phyloP scores from a whole-genome alignment of 768 basidiomycete species.

The Lactarius hatsudake region DNA sequence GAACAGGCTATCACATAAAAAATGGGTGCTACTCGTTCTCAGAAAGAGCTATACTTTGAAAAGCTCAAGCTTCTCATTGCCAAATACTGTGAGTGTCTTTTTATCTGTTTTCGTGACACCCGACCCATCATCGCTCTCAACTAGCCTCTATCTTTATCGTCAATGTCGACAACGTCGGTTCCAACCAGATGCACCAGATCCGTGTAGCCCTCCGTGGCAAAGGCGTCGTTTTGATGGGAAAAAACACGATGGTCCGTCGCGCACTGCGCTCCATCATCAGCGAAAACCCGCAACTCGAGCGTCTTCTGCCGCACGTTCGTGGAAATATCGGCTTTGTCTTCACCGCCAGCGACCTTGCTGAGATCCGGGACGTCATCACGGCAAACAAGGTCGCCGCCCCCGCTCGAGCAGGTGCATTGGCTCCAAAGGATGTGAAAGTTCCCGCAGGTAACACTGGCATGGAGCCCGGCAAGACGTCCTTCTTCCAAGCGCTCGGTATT shows the following conservation, averaged over 20 bases:
- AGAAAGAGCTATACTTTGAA: slow-evolving; percentile 87
- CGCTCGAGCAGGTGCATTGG: slow-evolving; percentile 95
- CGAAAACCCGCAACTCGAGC: slow-evolving; percentile 93
- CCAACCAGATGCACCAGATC: slow-evolving; percentile 99
- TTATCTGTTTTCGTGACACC: not conserved
- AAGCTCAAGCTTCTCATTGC: slow-evolving; percentile 92
- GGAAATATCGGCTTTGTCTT: slow-evolving; percentile 99
- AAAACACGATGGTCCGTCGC: slow-evolving; percentile 99
- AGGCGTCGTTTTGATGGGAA: slow-evolving; percentile 98
- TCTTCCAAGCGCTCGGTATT: slow-evolving; percentile 99
- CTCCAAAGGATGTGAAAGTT: slow-evolving; percentile 88
- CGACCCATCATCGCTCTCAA: slow-evolving; percentile 1
- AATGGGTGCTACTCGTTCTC: slow-evolving; percentile 91
- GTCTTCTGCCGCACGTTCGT: slow-evolving; percentile 90
- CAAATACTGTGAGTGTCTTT: slow-evolving; percentile 70
- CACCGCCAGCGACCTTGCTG: slow-evolving; percentile 89
- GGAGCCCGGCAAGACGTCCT: slow-evolving; percentile 99
- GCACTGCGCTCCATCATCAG: slow-evolving; percentile 88
- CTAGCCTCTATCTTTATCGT: slow-evolving; percentile 98
- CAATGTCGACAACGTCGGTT: slow-evolving; percentile 99
- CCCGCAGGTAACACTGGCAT: slow-evolving; percentile 98
- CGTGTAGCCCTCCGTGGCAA: slow-evolving; percentile 94
- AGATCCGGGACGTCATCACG: slow-evolving; percentile 87
- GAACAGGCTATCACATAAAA: slow-evolving; percentile 27
- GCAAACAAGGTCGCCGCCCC: slow-evolving; percentile 99